Evolutionary conservation across 139 green algal species (phyloP).

Genomic region (Axilococcus clingmanii): DNA sequence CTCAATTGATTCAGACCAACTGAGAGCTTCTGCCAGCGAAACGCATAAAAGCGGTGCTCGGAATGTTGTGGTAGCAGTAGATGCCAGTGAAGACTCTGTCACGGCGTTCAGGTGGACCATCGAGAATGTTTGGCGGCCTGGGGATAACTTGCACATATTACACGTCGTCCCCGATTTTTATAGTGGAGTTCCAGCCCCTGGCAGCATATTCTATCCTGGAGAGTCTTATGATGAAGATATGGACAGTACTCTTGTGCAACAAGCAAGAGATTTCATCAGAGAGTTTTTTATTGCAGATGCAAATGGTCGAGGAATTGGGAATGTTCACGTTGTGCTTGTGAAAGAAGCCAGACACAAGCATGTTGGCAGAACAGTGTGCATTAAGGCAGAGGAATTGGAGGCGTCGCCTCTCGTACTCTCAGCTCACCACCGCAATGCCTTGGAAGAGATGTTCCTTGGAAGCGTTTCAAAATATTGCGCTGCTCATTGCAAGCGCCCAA

Average conservation of each 20-base stretch:
- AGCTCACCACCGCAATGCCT: too few species aligned
- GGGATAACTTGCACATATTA: constrained; percentile 19
- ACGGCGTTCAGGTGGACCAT: constrained; percentile 12
- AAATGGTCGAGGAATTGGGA: not conserved
- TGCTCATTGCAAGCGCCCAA: too few species aligned
- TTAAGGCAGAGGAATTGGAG: not conserved
- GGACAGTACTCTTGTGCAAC: not conserved
- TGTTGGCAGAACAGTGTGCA: not conserved
- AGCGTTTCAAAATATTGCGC: too few species aligned
- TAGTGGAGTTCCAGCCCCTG: not conserved
- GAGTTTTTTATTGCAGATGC: not conserved
- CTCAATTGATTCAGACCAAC: too few species aligned
- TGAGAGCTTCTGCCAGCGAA: too few species aligned
- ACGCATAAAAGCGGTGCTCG: too few species aligned
- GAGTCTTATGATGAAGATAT: not conserved
- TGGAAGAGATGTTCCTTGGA: too few species aligned
- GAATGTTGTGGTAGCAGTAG: too few species aligned
- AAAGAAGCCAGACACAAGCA: not conserved
- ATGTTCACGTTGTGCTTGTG: not conserved
- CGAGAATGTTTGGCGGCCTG: constrained; percentile 4
- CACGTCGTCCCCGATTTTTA: constrained; percentile 17
- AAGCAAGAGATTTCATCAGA: not conserved
- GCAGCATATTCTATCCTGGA: constrained; percentile 9
- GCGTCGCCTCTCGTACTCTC: not conserved
- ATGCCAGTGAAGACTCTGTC: too few species aligned